Base-by-base conservation (phyloP, 768 basidiomycete species). In the Termitomyces sp. region DNA sequence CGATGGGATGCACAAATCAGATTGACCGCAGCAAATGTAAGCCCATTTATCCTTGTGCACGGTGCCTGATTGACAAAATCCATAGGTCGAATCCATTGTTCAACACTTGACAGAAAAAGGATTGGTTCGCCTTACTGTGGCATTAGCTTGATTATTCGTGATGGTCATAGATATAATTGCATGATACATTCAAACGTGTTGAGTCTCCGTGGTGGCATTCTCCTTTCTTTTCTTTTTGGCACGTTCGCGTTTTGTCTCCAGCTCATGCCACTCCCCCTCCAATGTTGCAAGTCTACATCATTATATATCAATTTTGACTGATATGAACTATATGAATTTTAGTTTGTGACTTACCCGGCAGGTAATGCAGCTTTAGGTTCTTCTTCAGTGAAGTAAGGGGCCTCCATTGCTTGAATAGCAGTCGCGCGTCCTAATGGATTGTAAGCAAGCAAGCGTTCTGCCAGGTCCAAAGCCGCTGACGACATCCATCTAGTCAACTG, bases 221-320 rank as follows among this genome's bases (percentile, higher is more conserved):
- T 85, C 88, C 78, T 82, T 88, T 74, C 82, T 81, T 69, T 84
- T 79, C 72, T 89, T 88, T 74, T 85, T 90, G 57, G 88, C 87
- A 41, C 92, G 82, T 74, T 98, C 94, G 56, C 87, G 81, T 71
- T 98, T 99, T 13, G 92, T 91, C 70, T 98, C 95, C 61, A 95
- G 79, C 71, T 99, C 97, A 71, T 99, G 97, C 92, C 95, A 98
- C 70, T 98, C 97, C 46, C 97, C 96, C 68, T 92, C 85, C 43
- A 97, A 72, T 13, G 81, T 81, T 13, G 88, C 81, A 57, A 98
- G 73, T 53, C 94, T 95, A 61, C 20, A 46, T 49, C 46, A 30
- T 20, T 36, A 33, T 43, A 13, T 20, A 28, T 52, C 30, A 57
- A 47, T 43, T 61, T 43, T 66, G 47, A 44, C 18, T 11, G 54